Evolutionary conservation across 1,284 basidiomycete genomes (phyloP).

Genomic region (Sporisorium reilianum): DNA sequence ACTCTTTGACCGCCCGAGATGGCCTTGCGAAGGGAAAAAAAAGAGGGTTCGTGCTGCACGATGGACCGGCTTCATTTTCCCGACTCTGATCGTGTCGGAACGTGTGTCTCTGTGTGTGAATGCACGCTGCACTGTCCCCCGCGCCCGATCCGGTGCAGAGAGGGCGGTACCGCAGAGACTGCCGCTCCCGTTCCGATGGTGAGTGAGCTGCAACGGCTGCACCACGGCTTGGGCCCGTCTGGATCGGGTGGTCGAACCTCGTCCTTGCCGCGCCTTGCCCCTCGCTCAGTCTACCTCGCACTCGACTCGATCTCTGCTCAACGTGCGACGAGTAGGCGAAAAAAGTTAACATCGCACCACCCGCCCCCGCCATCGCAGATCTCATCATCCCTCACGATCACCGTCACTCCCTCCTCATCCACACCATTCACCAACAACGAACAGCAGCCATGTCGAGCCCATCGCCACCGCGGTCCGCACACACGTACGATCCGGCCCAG

Average conservation of each 20-base stretch:
- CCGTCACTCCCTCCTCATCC: not conserved
- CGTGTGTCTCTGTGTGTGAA: not conserved
- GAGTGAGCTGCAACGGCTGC: not conserved
- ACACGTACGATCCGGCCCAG: slow-evolving; percentile 18
- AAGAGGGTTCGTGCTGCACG: slow-evolving; percentile 2
- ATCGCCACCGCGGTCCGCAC: not conserved
- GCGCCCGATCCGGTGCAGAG: too few species aligned
- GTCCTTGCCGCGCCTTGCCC: not conserved
- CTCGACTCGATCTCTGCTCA: not conserved
- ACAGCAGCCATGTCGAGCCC: slow-evolving; percentile 3
- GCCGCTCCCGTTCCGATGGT: not conserved
- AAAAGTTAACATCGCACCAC: slow-evolving; percentile 14
- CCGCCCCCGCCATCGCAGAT: not conserved
- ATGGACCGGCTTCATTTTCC: not conserved
- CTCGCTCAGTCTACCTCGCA: not conserved
- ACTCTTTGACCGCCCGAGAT: not conserved
- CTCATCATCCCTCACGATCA: slow-evolving; percentile 2
- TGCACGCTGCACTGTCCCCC: too few species aligned
- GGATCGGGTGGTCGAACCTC: not conserved
- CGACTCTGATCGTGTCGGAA: not conserved
- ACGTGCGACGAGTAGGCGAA: not conserved
- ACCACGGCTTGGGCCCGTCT: not conserved
- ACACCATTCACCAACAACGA: not conserved
- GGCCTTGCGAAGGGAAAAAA: not conserved
- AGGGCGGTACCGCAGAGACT: too few species aligned